Evolutionary conservation across 257 asterid species (phyloP).

Genomic region (Henckelia pumila): DNA sequence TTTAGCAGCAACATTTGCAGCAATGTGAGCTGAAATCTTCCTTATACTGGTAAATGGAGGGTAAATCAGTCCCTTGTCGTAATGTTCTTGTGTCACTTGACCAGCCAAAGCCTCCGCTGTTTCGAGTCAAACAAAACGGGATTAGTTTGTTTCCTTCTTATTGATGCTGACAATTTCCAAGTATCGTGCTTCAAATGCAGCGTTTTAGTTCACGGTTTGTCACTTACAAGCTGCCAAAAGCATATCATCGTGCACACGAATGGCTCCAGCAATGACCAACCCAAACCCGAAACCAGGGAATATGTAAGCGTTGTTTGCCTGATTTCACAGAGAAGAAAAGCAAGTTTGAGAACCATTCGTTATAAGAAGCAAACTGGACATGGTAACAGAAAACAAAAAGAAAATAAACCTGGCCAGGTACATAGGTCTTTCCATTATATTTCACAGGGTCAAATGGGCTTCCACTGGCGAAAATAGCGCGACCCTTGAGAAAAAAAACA

Average conservation of each 20-base stretch:
- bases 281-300: conserved; percentile 97
- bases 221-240: conserved; percentile 94
- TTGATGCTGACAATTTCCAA: neutral
- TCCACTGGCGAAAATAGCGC: conserved; percentile 83
- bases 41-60: conserved; percentile 79
- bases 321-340: conserved; percentile 21
- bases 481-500: conserved; percentile 53
- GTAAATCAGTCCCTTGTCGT: conserved; percentile 82
- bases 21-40: conserved; percentile 84
- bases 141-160: conserved; percentile 9
- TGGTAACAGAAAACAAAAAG: conserved; percentile 6
- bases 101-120: conserved; percentile 96
- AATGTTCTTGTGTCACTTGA: conserved; percentile 84
- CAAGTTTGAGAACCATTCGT: no score
- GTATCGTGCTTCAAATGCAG: neutral
- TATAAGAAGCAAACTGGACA: neutral
- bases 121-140: conserved; percentile 6
- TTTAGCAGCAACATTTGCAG: conserved; percentile 92
- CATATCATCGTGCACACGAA: conserved; percentile 93
- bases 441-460: conserved; percentile 88
- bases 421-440: conserved; percentile 48
- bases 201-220: neutral
- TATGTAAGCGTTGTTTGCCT: conserved; percentile 95
- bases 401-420: conserved; percentile 76
- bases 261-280: conserved; percentile 81